phyloP scores from a whole-genome alignment of 495 filamentous ascomycete genomes.

The Trypethelium eluteriae region DNA sequence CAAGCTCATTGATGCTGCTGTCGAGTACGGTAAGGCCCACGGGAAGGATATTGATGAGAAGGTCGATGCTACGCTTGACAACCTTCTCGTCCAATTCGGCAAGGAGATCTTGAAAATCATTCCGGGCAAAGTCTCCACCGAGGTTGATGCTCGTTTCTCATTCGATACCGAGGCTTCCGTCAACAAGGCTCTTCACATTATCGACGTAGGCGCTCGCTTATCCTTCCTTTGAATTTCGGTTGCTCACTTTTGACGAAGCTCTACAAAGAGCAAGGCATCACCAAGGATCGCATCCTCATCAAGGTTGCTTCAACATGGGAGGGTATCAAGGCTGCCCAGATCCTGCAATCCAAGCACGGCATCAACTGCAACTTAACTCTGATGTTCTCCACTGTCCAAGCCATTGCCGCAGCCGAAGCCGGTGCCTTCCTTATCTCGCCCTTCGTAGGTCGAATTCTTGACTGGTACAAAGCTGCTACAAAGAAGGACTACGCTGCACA shows the following conservation, averaged over 20 bases:
- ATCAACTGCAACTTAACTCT: conserved; percentile 99
- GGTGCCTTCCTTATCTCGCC: conserved; percentile 98
- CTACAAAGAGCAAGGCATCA: conserved; percentile 83
- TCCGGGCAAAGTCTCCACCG: conserved; percentile 95
- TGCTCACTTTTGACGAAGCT: conserved; percentile 47
- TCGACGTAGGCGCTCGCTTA: conserved; percentile 56
- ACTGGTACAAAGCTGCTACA: conserved; percentile 96
- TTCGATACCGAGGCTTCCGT: conserved; percentile 91
- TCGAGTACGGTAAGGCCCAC: conserved; percentile 75
- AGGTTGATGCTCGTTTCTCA: conserved; percentile 94
- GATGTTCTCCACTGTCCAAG: conserved; percentile 95
- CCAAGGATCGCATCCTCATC: conserved; percentile 89
- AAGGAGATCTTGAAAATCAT: conserved; percentile 95
- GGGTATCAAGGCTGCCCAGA: conserved; percentile 94
- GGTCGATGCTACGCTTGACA: conserved; percentile 51
- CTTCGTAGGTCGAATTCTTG: conserved; percentile 98
- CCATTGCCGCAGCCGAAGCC: conserved; percentile 92
- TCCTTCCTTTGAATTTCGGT: neutral
- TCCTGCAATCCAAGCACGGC: conserved; percentile 84
- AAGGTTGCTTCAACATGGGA: conserved; percentile 87
- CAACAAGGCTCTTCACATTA: conserved; percentile 94
- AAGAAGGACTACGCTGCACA: conserved; percentile 83
- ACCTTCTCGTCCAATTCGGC: conserved; percentile 94
- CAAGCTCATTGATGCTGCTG: conserved; percentile 77
- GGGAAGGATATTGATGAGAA: conserved; percentile 50